Base-by-base conservation (phyloP, 163 green algal species). In the Chloromonas sp. region DNA sequence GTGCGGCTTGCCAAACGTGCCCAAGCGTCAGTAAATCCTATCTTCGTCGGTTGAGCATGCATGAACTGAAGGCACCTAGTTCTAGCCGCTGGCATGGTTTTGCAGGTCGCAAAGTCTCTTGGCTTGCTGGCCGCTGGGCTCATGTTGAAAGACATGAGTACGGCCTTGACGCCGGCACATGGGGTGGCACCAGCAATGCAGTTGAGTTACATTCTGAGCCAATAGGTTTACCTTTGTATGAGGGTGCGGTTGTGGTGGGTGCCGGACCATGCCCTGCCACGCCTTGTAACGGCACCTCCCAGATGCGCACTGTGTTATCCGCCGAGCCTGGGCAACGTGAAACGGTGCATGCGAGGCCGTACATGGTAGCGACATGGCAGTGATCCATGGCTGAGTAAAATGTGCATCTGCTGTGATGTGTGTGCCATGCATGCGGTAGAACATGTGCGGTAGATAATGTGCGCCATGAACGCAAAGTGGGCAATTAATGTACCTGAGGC, bases 221-320 rank as follows among this genome's bases (percentile, higher is more conserved):
- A 36, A 36, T 36, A 36, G 36, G 36, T 36, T 36, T 36, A 36
- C 36, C 36, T 36, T 36, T 36, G 36, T 36, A 36, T 36, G 36
- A 36, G 36, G 36, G 36, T 36, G 36, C 36, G 36, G 36, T 36
- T 36, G 36, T 36, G 36, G 36, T 36, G 36, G 36, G 36, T 36
- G 36, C 36, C 36, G 36, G 36, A 36, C 36, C 36, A 36, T 36
- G 36, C 36, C 36, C 36, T 36, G 36, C 36, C 36, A 36, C 36
- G 36, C 36, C 36, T 36, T 36, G 36, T 36, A 36, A 36, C 3
- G 70, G 70, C 11, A 58, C 82, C 57, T 60, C 79, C 89, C 89
- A 92, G 60, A 92, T 70, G n/a, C 87, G 81, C 74, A 92, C 89
- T 2, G 89, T 92, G 14, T 85, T 82, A 66, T 92, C 89, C 14